A percentile compares a stretch with the other conserved stretches of the same genome.
phyloP scores from a whole-genome alignment of 2,329 filamentous ascomycete genomes.

The Cladosporium oxysporum region DNA sequence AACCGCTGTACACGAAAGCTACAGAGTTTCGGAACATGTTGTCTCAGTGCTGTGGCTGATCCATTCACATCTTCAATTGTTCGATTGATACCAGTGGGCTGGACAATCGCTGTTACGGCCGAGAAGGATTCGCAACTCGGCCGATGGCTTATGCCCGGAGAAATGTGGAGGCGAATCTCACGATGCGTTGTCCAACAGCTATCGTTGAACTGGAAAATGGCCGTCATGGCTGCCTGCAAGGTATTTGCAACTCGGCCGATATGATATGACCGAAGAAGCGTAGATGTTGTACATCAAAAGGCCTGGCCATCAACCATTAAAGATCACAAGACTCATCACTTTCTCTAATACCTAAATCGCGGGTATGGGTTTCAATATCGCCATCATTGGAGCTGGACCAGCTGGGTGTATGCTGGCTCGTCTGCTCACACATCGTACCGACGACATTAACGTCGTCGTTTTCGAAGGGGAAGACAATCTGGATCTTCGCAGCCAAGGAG shows the following conservation, averaged over 20 bases:
- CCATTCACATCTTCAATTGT: background rate
- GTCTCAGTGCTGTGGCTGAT: too few relatives aligned
- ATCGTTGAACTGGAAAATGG: background rate
- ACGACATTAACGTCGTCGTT: slow-evolving; percentile 30
- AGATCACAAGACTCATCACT: background rate
- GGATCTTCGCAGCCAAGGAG: slow-evolving; percentile 38
- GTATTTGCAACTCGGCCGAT: background rate
- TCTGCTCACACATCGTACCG: slow-evolving; percentile 31
- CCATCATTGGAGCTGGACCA: slow-evolving; percentile 42
- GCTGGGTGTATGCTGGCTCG: slow-evolving; percentile 40
- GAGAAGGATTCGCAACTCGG: background rate
- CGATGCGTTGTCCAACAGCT: too few relatives aligned
- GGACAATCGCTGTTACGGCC: background rate
- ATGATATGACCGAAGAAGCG: background rate
- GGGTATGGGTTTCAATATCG: slow-evolving; percentile 28
- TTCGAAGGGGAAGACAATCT: slow-evolving; percentile 38
- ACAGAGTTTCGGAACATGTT: too few relatives aligned
- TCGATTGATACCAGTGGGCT: background rate
- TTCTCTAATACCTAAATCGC: background rate
- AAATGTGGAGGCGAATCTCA: background rate
- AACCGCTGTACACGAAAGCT: too few relatives aligned
- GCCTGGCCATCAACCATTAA: too few relatives aligned
- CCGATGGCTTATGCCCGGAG: background rate
- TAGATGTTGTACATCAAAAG: background rate
- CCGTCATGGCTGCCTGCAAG: background rate